Conservation (phyloP, 805 yeast genomes). For the Candida silvatica region DNA sequence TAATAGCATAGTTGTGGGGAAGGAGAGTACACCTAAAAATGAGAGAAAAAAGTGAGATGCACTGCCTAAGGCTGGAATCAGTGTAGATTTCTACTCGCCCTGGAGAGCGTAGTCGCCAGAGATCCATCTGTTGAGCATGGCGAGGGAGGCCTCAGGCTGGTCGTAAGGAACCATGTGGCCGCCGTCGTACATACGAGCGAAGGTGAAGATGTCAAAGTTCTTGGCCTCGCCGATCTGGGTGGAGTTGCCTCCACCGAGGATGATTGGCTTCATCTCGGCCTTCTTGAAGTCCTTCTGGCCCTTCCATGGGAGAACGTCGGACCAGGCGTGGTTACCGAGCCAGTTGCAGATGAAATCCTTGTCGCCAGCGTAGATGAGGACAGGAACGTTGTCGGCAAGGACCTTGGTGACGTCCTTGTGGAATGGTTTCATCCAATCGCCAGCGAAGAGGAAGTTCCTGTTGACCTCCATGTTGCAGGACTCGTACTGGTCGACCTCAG, state of each 20-base stretch:
- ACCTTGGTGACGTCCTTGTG: slow-evolving; percentile 46
- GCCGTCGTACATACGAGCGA: slow-evolving; percentile 69
- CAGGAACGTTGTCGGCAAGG: slow-evolving; percentile 65
- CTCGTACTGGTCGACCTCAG: slow-evolving; percentile 38
- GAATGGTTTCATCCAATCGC: slow-evolving; percentile 64
- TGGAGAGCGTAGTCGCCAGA: slow-evolving; percentile 39
- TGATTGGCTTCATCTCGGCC: slow-evolving; percentile 18
- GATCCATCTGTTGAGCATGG: slow-evolving; percentile 72
- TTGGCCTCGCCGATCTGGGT: slow-evolving; percentile 64
- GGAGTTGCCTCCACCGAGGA: slow-evolving; percentile 19
- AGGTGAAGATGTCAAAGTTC: slow-evolving; percentile 62
- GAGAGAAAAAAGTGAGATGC: slow-evolving; percentile 1
- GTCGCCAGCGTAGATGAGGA: slow-evolving; percentile 88
- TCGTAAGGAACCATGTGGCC: slow-evolving; percentile 94
- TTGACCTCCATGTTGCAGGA: slow-evolving; percentile 45
- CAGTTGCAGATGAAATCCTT: slow-evolving; percentile 90
- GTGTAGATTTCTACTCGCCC: slow-evolving; percentile 10
- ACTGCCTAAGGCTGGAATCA: not conserved
- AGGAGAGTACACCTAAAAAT: not conserved
- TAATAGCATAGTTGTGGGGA: not conserved
- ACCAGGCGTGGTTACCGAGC: slow-evolving; percentile 85
- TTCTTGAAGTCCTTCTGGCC: slow-evolving; percentile 25
- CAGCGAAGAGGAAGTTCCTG: slow-evolving; percentile 43
- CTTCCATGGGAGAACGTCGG: slow-evolving; percentile 59
- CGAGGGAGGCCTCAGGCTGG: slow-evolving; percentile 66